phyloP scores from a whole-genome alignment of 2,329 filamentous ascomycete genomes.

The Colletotrichum godetiae region DNA sequence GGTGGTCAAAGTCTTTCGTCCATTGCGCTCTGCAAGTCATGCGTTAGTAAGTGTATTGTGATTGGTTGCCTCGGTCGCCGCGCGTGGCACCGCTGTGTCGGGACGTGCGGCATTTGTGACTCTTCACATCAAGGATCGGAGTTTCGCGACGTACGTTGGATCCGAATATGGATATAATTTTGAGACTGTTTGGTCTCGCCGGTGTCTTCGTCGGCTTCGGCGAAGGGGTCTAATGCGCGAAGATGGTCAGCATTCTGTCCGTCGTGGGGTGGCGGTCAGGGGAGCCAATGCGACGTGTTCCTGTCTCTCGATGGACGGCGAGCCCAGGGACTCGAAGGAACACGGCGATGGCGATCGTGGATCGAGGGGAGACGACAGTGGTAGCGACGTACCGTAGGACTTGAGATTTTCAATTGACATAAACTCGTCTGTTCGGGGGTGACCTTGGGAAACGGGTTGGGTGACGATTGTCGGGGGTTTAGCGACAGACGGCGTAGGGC shows the following conservation, averaged over 20 bases:
- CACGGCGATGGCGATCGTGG: too few species aligned
- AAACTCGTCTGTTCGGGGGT: constrained; percentile 82
- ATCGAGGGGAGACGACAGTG: background rate
- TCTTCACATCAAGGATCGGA: background rate
- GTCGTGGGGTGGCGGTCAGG: constrained; percentile 26
- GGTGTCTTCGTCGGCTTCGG: constrained; percentile 99
- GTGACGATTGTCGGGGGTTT: constrained; percentile 48
- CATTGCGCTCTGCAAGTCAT: constrained; percentile 89
- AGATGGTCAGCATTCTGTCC: constrained; percentile 41
- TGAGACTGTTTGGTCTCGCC: constrained; percentile 95
- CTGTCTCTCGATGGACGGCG: background rate
- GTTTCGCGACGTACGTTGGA: constrained; percentile 81
- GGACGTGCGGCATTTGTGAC: constrained; percentile 29
- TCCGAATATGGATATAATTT: constrained; percentile 99
- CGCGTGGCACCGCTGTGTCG: background rate
- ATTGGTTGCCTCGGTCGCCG: background rate
- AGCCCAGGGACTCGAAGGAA: too few species aligned
- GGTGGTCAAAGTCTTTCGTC: constrained; percentile 99
- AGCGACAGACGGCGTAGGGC: constrained; percentile 63
- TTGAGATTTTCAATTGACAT: constrained; percentile 99
- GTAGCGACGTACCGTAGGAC: constrained; percentile 80
- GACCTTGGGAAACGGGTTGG: constrained; percentile 66
- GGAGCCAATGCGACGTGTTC: constrained; percentile 6
- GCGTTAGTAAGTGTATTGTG: constrained; percentile 50
- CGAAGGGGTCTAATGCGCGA: constrained; percentile 88